Base-by-base conservation (phyloP, 1,139 yeast species). In the Blastobotrys malaysiensis region DNA sequence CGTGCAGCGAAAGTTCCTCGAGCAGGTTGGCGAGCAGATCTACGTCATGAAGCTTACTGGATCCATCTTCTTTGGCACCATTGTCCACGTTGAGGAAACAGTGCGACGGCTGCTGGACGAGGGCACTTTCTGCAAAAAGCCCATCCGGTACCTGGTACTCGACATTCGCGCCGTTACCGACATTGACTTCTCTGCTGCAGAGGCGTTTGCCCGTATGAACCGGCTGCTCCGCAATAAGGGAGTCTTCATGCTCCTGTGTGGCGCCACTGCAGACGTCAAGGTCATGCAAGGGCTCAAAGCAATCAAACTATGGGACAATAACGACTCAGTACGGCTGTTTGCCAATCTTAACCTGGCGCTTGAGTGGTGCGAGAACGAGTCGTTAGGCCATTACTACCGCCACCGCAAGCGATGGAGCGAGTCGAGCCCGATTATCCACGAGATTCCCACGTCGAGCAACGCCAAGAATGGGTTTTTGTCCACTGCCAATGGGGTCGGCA, bases 341-440 rank as follows among this genome's bases (percentile, higher is more conserved):
- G 79, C 80, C 56, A 86, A 88, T 55, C 77, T 93, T 59, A 93
- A 95, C 66, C 80, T 88, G 58, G 97, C 97, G 0, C 76, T 93
- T 52, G 98, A 93, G 70, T 91, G 97, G 96, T 89, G 97, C 75
- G 99, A 93, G 67, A 91, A 93, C 70, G 84, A 86, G 61, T 89
- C 90, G 64, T 77, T 93, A 63, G 77, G 81, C 49, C 84, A 88
- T 50, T 90, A 88, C 71, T 79, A 75, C 60, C 65, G 73, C 20
- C 70, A 67, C 31, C 61, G 72, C n/a, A 69, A 68, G 36, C 58
- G 58, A 14, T 49, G 58, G 64, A 39, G 65, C 75, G 44, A 24
- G 5, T 21, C 20, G 3, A 49, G 50, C 18, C 44, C 50, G n/a
- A 45, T 50, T 21, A 52, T 51, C 36, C 53, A 46, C 20, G 57